Conservation (phyloP, 495 filamentous ascomycete species). For the Penicillium turbatum region DNA sequence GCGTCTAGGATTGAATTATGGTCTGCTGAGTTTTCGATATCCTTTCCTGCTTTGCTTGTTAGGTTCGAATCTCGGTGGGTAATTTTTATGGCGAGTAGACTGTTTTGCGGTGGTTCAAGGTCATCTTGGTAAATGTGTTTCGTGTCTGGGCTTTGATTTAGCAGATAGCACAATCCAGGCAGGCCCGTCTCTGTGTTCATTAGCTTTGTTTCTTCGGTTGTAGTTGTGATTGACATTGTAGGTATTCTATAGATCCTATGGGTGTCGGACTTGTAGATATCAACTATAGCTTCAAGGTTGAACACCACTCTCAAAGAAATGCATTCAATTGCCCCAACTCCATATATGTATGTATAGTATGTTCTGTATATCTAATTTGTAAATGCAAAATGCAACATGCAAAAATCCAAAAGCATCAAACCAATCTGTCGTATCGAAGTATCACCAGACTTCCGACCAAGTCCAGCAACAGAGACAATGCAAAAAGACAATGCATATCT, state of each 20-base stretch:
- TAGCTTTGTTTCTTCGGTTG: background rate
- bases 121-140: background rate
- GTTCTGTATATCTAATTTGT: constrained; percentile 6
- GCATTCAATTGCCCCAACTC: constrained; percentile 8
- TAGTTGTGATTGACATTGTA: background rate
- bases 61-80: background rate
- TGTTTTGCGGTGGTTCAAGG: background rate
- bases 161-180: constrained; percentile 24
- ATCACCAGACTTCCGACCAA: background rate
- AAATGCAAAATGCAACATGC: constrained; percentile 6
- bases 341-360: constrained; percentile 6
- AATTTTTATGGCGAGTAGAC: background rate
- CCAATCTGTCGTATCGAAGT: constrained; percentile 6
- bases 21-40: background rate
- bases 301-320: background rate
- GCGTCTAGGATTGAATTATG: constrained; percentile 18
- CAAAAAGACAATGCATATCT: too few relatives aligned
- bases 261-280: background rate
- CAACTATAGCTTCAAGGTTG: background rate
- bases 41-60: background rate
- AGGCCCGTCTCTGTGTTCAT: constrained; percentile 15
- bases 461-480: background rate
- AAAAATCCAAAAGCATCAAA: constrained; percentile 3
- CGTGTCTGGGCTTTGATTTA: constrained; percentile 13
- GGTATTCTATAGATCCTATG: background rate